These are phyloP conservation scores for Williopsis jadinii DNA, from an alignment of 1,139 yeast species.

Conservation along the genomic window DNA sequence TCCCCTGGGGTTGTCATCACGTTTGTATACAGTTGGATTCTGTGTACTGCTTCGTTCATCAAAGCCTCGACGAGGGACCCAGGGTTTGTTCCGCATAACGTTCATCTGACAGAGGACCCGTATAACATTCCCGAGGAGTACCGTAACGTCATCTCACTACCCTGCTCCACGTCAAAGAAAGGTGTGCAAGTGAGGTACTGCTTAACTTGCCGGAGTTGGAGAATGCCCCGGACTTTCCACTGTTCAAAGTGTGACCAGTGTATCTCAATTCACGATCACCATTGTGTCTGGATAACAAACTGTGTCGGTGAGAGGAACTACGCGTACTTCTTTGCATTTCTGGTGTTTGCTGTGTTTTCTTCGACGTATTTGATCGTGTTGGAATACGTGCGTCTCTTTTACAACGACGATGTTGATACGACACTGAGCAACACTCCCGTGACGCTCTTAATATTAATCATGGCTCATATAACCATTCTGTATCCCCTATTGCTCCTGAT, in stretches of 20 bases:
- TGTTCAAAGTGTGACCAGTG: constrained; percentile 66
- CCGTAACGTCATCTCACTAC: constrained; percentile 48
- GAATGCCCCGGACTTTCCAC: constrained; percentile 68
- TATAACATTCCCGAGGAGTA: constrained; percentile 55
- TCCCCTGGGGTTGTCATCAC: constrained; percentile 53
- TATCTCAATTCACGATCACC: constrained; percentile 61
- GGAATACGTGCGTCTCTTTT: too few species aligned
- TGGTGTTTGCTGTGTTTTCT: constrained; percentile 28
- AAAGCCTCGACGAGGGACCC: constrained; percentile 61
- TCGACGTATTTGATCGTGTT: neutral
- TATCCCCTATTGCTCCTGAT: constrained; percentile 50
- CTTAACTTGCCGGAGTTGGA: constrained; percentile 53
- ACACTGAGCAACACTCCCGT: constrained; percentile 25
- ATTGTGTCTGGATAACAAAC: constrained; percentile 73
- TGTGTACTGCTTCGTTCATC: constrained; percentile 41
- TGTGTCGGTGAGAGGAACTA: constrained; percentile 74
- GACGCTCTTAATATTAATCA: constrained; percentile 34
- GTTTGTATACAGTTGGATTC: constrained; percentile 51
- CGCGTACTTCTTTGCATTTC: constrained; percentile 44
- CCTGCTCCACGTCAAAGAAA: constrained; percentile 22
- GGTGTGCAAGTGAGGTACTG: constrained; percentile 47
- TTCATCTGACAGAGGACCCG: constrained; percentile 45
- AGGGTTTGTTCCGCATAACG: constrained; percentile 63
- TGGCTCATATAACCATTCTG: constrained; percentile 34
- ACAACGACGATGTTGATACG: constrained; percentile 31